Conservation (phyloP, 805 yeast genomes). For the Saccharomycopsis javanensis region DNA sequence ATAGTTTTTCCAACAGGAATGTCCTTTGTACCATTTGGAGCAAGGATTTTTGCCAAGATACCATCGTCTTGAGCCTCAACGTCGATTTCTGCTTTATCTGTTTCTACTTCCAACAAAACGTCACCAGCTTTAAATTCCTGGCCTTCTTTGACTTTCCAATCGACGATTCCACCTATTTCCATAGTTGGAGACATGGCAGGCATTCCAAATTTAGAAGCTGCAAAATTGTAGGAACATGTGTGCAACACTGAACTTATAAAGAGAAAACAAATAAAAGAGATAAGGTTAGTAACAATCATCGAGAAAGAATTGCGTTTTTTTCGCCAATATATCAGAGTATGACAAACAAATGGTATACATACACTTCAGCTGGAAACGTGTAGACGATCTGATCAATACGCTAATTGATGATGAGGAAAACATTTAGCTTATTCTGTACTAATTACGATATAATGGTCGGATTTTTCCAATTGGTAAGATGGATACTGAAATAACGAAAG, state of each 20-base stretch:
- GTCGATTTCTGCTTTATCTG: slow-evolving; percentile 75
- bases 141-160: slow-evolving; percentile 79
- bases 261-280: background rate
- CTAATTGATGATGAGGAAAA: background rate
- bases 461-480: background rate
- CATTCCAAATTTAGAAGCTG: slow-evolving; percentile 56
- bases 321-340: too few relatives aligned
- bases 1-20: slow-evolving; percentile 83
- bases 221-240: slow-evolving; percentile 23
- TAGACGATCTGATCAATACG: background rate
- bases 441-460: too few relatives aligned
- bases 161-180: slow-evolving; percentile 89
- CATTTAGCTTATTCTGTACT: background rate
- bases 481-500: background rate
- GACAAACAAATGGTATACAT: background rate
- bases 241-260: slow-evolving; percentile 22
- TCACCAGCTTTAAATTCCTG: slow-evolving; percentile 77
- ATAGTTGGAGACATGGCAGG: slow-evolving; percentile 99
- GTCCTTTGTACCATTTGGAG: slow-evolving; percentile 64
- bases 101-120: slow-evolving; percentile 69
- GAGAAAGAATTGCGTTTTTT: too few relatives aligned
- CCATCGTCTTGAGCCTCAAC: slow-evolving; percentile 94
- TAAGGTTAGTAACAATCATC: background rate
- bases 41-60: slow-evolving; percentile 62
- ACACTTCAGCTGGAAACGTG: background rate